Percentiles rank a stretch among this genome's conserved stretches.
These are phyloP conservation scores for Botrytis squamosa DNA, from an alignment of 2,329 filamentous ascomycete genomes.

Conservation along the genomic window DNA sequence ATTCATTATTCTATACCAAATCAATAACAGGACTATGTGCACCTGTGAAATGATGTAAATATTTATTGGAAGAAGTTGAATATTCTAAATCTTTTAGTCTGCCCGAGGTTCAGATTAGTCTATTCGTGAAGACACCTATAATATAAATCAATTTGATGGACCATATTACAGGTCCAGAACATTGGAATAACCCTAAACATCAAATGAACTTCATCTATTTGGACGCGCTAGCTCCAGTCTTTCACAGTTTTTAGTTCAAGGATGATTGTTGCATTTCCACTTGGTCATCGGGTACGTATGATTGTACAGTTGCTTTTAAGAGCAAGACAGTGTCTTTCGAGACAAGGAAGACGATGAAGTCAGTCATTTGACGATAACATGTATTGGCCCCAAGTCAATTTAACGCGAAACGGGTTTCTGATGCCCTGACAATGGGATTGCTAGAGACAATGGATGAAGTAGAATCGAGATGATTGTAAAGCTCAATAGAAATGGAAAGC, in stretches of 20 bases:
- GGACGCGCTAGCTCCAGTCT: neutral
- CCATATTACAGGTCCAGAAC: neutral
- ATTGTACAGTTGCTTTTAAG: neutral
- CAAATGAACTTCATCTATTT: neutral
- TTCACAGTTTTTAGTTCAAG: neutral
- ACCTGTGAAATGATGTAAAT: neutral
- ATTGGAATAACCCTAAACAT: neutral
- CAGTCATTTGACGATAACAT: neutral
- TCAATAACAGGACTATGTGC: neutral
- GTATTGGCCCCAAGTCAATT: neutral
- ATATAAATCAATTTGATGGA: neutral
- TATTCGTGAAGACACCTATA: neutral
- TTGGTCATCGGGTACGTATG: neutral
- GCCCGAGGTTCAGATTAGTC: neutral
- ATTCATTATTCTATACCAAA: neutral
- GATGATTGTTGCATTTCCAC: neutral
- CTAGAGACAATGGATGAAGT: neutral
- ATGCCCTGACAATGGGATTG: neutral
- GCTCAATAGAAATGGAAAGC: neutral
- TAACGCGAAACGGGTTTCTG: neutral
- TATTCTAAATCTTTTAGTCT: neutral
- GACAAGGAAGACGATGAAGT: neutral
- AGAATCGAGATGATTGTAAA: neutral
- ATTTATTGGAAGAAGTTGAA: neutral
- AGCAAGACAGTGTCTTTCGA: neutral